Base-by-base conservation (phyloP, 441 rosid species). In the Gossypium trilobum region DNA sequence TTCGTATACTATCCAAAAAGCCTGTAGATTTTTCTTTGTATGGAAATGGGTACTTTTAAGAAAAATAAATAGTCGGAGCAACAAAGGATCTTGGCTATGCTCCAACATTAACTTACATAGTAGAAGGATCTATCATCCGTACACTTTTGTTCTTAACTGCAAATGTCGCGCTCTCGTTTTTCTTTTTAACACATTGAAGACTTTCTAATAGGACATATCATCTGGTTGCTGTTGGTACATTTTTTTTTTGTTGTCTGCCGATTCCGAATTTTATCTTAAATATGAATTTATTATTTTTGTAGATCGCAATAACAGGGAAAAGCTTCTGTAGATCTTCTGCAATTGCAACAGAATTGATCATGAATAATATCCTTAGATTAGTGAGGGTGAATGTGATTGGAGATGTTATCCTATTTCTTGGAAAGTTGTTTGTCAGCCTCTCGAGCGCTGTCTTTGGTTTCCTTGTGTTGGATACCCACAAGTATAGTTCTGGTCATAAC, bases 321-420 rank as follows among this genome's bases (percentile, higher is more conserved):
- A 92, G 96, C 89, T 89, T 92, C 85, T 95, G 92, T 65, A 78
- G 75, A 50, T 83, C 99, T 50, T 95, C 99, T 60, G 87, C 85
- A 6, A 88, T 92, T 2, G 96, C 98, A 25, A 91, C 97, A 5
- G 99, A 91, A 69, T 81, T 95, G 78, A 92, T 95, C 82, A 83
- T 91, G 52, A 92, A 80, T 86, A 95, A 95, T 86, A 89, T 95
- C 48, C 85, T 91, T 29, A 82, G 96, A 72, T 89, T 95, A 71
- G 99, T 97, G 68, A 87, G 82, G 83, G 93, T 95, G 78, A 95
- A 95, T 78, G 98, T 92, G 60, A 89, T 95, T 19, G 98, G 99
- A 71, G 99, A 95, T 77, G 87, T 92, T 22, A 89, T 95, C 80
- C 87, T 95, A 70, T 88, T 88, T 73, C 91, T 92, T 2, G 98